phyloP scores from a whole-genome alignment of 202 grass and related monocot genomes.

The Musa balbisiana region DNA sequence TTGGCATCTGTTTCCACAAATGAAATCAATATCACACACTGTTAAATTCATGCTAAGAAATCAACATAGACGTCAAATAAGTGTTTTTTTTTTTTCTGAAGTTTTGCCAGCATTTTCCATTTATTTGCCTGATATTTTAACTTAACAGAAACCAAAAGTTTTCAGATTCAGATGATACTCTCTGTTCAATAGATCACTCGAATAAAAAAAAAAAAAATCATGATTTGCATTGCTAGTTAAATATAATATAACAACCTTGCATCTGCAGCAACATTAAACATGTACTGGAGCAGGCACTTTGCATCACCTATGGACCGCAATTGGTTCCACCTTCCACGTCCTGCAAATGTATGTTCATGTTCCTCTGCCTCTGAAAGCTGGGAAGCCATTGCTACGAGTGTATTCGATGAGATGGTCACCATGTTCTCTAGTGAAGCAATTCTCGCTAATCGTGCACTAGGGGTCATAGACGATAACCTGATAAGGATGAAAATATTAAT shows the following conservation, averaged over 20 bases:
- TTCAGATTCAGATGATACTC: not conserved
- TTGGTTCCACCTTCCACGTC: conserved; percentile 87
- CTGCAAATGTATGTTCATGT: conserved; percentile 79
- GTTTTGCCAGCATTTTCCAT: not conserved
- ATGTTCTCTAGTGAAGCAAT: conserved; percentile 96
- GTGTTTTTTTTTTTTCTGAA: not conserved
- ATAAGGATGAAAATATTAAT: conserved; percentile 8
- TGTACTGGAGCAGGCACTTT: conserved; percentile 84
- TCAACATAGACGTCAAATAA: not conserved
- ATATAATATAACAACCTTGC: conserved; percentile 42
- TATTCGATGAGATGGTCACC: conserved; percentile 92
- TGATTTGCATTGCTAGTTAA: not conserved
- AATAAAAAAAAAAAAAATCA: not conserved
- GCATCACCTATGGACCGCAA: conserved; percentile 89
- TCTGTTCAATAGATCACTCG: no score
- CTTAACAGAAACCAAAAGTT: not conserved
- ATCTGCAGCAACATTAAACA: conserved; percentile 76
- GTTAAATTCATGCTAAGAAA: not conserved
- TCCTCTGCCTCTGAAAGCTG: conserved; percentile 98
- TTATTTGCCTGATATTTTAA: not conserved
- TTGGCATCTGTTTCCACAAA: conserved; percentile 50
- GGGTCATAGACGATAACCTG: conserved; percentile 75
- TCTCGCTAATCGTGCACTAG: conserved; percentile 77
- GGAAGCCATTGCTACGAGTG: conserved; percentile 92
- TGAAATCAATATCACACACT: not conserved